A percentile compares a stretch with the other conserved stretches of the same genome.
phyloP scores from a whole-genome alignment of 768 basidiomycete genomes.

The Rickenella mellea region DNA sequence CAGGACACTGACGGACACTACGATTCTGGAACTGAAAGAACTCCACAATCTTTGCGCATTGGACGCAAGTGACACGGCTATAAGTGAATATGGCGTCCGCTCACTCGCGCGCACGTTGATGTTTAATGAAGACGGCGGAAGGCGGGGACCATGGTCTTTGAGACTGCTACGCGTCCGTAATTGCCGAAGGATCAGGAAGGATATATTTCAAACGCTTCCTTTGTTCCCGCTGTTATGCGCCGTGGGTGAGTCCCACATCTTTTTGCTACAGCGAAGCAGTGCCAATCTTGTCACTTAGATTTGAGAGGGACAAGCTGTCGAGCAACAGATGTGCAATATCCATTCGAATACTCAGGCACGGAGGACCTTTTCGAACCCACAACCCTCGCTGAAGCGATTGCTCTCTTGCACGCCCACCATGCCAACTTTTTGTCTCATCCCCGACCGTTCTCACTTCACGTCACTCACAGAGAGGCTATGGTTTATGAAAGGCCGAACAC shows the following conservation, averaged over 20 bases:
- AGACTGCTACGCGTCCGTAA: conserved; percentile 47
- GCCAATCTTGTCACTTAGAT: too few species aligned
- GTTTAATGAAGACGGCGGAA: conserved; percentile 22
- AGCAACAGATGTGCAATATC: too few species aligned
- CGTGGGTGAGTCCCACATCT: conserved; percentile 51
- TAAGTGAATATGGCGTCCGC: conserved; percentile 45
- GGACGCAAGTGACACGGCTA: conserved; percentile 46
- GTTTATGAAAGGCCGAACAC: too few species aligned
- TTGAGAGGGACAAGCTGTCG: too few species aligned
- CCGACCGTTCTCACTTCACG: too few species aligned
- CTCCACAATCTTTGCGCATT: conserved; percentile 52
- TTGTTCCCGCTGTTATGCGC: conserved; percentile 51
- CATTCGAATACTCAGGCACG: too few species aligned
- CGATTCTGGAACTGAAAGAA: conserved; percentile 36
- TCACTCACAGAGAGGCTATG: too few species aligned
- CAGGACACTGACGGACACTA: conserved; percentile 46
- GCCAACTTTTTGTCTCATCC: too few species aligned
- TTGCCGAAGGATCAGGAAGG: conserved; percentile 40
- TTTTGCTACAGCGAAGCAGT: too few species aligned
- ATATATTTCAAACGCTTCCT: conserved; percentile 29
- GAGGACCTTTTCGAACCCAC: too few species aligned
- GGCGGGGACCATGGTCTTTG: conserved; percentile 44
- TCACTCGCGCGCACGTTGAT: conserved; percentile 40
- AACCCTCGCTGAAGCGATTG: too few species aligned
- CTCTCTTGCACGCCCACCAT: too few species aligned